These are phyloP conservation scores for Chytriomyces sp. DNA, from an alignment of 192 early-diverging fungal species.

Conservation along the genomic window DNA sequence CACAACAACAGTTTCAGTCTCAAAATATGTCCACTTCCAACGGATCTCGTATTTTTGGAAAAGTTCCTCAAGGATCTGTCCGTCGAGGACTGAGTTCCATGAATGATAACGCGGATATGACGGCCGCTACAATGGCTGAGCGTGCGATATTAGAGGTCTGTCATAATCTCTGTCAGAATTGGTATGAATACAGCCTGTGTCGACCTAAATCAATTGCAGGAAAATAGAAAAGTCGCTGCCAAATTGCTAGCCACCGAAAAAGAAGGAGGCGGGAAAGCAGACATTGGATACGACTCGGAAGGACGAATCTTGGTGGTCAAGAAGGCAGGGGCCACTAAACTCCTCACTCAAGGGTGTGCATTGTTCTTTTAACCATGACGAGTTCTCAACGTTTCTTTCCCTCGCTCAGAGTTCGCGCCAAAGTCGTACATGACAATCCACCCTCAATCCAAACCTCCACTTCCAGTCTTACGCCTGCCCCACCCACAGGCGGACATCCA, in stretches of 20 bases:
- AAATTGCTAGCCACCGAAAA: constrained; percentile 38
- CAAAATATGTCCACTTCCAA: too few relatives aligned
- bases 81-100: background rate
- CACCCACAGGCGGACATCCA: background rate
- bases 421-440: background rate
- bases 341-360: constrained; percentile 28
- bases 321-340: constrained; percentile 2
- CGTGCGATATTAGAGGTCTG: constrained; percentile 47
- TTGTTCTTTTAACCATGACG: background rate
- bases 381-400: background rate
- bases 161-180: too few relatives aligned
- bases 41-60: too few relatives aligned
- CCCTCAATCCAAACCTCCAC: background rate
- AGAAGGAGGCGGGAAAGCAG: constrained; percentile 30
- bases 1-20: too few relatives aligned
- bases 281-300: constrained; percentile 41
- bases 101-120: constrained; percentile 6
- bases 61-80: too few relatives aligned
- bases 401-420: background rate
- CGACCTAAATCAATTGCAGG: constrained; percentile 16
- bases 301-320: constrained; percentile 43
- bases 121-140: constrained; percentile 35
- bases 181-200: too few relatives aligned
- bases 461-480: background rate
- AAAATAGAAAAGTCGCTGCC: constrained; percentile 31